Evolutionary conservation across 371 early-diverging fungal species (phyloP), one percentile per base, ranked within the genome.

Genomic region (Quaeritorhiza haematococci): DNA sequence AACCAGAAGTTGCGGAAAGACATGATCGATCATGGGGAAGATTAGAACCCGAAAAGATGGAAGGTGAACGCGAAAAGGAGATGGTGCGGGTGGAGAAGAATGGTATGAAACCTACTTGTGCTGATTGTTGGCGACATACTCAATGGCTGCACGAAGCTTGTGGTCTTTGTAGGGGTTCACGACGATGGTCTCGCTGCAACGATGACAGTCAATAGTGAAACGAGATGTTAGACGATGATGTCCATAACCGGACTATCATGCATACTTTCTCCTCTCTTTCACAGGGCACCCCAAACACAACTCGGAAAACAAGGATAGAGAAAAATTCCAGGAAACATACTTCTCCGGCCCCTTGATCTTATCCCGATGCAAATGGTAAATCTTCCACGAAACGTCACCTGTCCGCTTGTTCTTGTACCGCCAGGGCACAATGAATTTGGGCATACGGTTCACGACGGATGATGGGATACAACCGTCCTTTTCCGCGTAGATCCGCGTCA

Each of bases 351-450:
- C 62, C n/a, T 59, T 53, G 45, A 73, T 66, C 41, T 67, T 63
- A 56, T 52, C 63, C 3, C 59, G 58, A 33, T 62, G 58, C 59
- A 65, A 32, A 46, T 74, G 74, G 49, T 68, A 62, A 35, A 74
- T 61, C 55, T 74, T 74, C 74, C 74, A 74, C 6, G 63, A 59
- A 26, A 73, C 62, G 47, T 55, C 64, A 4, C 59, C 53, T 26
- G 70, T 69, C 47, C 58, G 32, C 29, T 59, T 45, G 62, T 69
- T 73, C 27, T 65, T 61, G 57, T 73, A 73, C 15, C 74, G 60
- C 74, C 74, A 73, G 3, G 74, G 74, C n/a, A 73, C 56, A 35
- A 70, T 64, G 32, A 73, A 73, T 52, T 67, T 69, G 27, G 63
- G 64, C 29, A 47, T 50, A 13, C 30, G 24, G 19, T 61, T 49